Evolutionary conservation across 345 rosid species (phyloP), one percentile per base, ranked within the genome.

Genomic region (Eutrema yunnanense): DNA sequence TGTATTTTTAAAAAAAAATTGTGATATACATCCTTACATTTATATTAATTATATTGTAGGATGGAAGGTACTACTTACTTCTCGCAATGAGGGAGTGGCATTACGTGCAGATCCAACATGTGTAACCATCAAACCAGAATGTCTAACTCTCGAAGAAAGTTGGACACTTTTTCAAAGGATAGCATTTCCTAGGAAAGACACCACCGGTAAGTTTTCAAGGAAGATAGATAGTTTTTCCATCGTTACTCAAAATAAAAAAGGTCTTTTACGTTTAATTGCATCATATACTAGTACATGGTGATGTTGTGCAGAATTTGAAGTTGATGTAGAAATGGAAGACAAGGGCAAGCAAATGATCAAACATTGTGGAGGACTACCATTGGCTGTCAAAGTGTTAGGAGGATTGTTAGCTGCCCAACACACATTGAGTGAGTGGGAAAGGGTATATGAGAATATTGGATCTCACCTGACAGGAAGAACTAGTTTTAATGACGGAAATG

Each of bases 1-100:
- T 5, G 6, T 34, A 34, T 34, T 5, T 34, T 6, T 34, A n/a
- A n/a, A n/a, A n/a, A 0, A 1, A 33, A 33, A 8, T 34, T 6
- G 38, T 0, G 8, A 34, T 6, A 34, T 34, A 6, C 6, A 5
- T 6, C 34, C 34, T 32, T 30, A 5, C 5, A 6, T 32, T 32
- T 5, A 32, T 4, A 6, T 0, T 22, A 22, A 22, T 22, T 22
- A 22, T 22, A 22, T 32, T 34, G 6, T 7, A 34, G 38, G 38
- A 34, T 81, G 84, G 75, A 85, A 81, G 69, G 56, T 85, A 58
- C 32, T 85, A 71, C 48, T 81, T 38, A 85, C 89, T 0, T 78
- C 89, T 13, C 80, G 84, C 5, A 52, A 81, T 1, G 67, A 6
- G 9, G 62, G 53, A 0, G 61, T 85, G 0, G 85, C 63, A 0